Evolutionary conservation across 106 monocot genomes (phyloP), one percentile per base, ranked within the genome.

Genomic region (Allium fistulosum): DNA sequence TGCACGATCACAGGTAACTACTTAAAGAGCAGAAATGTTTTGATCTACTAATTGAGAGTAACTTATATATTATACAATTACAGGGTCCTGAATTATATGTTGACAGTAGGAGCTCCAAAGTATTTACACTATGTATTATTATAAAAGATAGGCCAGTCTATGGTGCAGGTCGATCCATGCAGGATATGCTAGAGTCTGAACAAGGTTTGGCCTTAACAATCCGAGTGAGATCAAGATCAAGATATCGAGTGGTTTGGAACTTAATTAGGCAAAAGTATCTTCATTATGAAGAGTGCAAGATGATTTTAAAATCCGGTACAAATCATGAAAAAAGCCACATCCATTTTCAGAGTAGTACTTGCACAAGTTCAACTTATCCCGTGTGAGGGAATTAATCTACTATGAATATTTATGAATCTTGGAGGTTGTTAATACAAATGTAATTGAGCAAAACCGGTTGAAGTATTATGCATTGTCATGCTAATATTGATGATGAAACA

Each of bases 141-240:
- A 71, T 71, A 3, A 82, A 74, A 51, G 74, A 78, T 51, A 80
- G 59, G 26, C 82, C 90, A 9, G 69, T 94, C 75, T 94, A 94
- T 57, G 94, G 83, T 10, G 94, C 94, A 0, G 94, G 94, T 2
- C n/a, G 82, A 4, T 63, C 53, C 53, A 90, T 94, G 90, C 72
- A 94, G 49, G 94, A 94, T 62, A 50, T 82, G 80, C 78, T 94
- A 17, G 76, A 80, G 57, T 86, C 90, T 0, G 78, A 69, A 17
- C 26, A 46, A 12, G 90, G 86, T 2, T 69, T 94, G 62, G 77
- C 81, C 0, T 22, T 94, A 6, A 28, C 58, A 8, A 27, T 87
- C 26, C 71, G 50, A 49, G 68, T 90, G 7, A 60, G 74, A 18
- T 78, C 76, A 12, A 72, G 61, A 15, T 80, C 78, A 0, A 63